Percentiles rank a stretch among this genome's conserved stretches.
Conservation (phyloP, 768 basidiomycete species). For the Suillus lakei region DNA sequence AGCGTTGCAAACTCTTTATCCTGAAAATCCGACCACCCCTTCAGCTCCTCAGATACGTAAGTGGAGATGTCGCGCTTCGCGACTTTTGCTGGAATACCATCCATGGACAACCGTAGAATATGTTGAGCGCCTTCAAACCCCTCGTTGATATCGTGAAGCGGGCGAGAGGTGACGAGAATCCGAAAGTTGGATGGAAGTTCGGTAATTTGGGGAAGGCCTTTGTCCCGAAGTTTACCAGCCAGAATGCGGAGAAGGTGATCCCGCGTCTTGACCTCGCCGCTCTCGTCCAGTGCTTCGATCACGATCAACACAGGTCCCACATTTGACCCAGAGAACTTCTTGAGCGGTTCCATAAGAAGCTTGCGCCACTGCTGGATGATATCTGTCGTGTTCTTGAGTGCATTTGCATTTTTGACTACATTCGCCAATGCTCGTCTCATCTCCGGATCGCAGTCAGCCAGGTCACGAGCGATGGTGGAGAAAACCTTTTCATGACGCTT, state of each 20-base stretch:
- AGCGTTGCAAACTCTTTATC: background rate
- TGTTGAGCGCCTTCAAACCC: background rate
- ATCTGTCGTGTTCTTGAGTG: constrained; percentile 1
- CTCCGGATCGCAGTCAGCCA: constrained; percentile 21
- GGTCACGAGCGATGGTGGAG: constrained; percentile 33
- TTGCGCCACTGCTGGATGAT: constrained; percentile 19
- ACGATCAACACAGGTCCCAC: constrained; percentile 28
- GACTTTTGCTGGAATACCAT: background rate
- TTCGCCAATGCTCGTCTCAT: background rate
- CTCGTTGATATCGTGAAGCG: constrained; percentile 1
- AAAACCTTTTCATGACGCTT: constrained; percentile 23
- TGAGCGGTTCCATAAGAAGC: constrained; percentile 19
- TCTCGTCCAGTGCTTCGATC: constrained; percentile 30
- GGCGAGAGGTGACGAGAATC: constrained; percentile 18
- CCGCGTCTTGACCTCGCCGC: constrained; percentile 12
- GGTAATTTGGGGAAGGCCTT: background rate
- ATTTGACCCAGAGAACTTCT: background rate
- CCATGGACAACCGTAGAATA: background rate
- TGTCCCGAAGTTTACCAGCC: background rate
- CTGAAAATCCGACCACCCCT: background rate
- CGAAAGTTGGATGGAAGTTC: constrained; percentile 14
- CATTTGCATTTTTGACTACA: background rate
- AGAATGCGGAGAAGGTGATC: constrained; percentile 26
- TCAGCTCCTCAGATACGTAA: background rate
- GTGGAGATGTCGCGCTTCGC: background rate